Conservation (phyloP, 2,329 filamentous ascomycete species). For the Magnaporthiopsis incrustans region DNA sequence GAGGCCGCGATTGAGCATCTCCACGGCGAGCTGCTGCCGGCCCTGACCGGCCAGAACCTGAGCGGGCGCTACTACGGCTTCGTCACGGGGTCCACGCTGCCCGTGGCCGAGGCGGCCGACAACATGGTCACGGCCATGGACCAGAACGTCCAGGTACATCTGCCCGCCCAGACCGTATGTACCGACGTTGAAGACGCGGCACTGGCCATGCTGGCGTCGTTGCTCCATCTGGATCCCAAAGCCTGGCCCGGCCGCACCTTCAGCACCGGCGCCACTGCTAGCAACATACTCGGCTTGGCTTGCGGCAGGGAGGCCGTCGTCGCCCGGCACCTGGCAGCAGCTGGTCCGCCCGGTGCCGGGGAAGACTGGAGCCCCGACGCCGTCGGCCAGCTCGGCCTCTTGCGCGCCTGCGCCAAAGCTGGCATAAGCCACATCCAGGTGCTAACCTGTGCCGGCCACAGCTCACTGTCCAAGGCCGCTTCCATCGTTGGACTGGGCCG, state of each 20-base stretch:
- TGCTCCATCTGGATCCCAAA: slow-evolving; percentile 56
- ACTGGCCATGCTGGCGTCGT: slow-evolving; percentile 57
- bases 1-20: slow-evolving; percentile 34
- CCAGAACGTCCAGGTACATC: slow-evolving; percentile 77
- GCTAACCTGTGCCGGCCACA: slow-evolving; percentile 75
- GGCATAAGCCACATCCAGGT: slow-evolving; percentile 64
- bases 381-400: slow-evolving; percentile 63
- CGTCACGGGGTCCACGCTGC: slow-evolving; percentile 73
- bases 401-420: slow-evolving; percentile 55
- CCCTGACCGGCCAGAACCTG: slow-evolving; percentile 57
- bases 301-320: slow-evolving; percentile 59
- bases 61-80: slow-evolving; percentile 77
- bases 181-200: slow-evolving; percentile 71
- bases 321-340: slow-evolving; percentile 21
- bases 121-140: slow-evolving; percentile 74
- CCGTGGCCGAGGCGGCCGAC: slow-evolving; percentile 74
- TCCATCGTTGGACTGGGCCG: slow-evolving; percentile 74
- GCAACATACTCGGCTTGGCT: slow-evolving; percentile 71
- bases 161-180: slow-evolving; percentile 65
- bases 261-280: slow-evolving; percentile 60
- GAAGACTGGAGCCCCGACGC: slow-evolving; percentile 23
- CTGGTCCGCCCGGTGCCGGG: background rate
- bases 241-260: slow-evolving; percentile 49
- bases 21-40: slow-evolving; percentile 39
- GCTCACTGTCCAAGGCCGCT: slow-evolving; percentile 76